Conservation (phyloP, 345 rosid genomes). For the Trapa bicornis region DNA sequence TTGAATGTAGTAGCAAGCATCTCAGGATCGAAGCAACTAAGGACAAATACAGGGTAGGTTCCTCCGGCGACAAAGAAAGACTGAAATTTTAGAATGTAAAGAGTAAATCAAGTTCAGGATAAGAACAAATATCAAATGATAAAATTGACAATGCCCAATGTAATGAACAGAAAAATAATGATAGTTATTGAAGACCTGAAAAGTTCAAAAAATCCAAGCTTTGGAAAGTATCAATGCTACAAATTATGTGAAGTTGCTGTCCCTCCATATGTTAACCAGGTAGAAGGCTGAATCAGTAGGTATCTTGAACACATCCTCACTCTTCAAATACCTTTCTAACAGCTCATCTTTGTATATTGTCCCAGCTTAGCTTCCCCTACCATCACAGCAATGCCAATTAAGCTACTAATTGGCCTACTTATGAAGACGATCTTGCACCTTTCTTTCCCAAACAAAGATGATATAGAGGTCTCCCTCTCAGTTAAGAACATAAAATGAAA, state of each 20-base stretch:
- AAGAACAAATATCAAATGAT: too few species aligned
- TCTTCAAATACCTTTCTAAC: constrained; percentile 40
- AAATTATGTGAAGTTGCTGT: constrained; percentile 56
- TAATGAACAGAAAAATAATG: too few species aligned
- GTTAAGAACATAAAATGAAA: too few species aligned
- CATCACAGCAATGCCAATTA: not conserved
- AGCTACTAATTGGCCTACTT: not conserved
- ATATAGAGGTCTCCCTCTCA: too few species aligned
- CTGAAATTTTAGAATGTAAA: constrained; percentile 22
- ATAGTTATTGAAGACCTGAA: constrained; percentile 35
- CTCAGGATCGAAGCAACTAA: constrained; percentile 48
- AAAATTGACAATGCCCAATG: not conserved
- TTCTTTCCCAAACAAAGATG: too few species aligned
- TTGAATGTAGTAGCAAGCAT: constrained; percentile 65
- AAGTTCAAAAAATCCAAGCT: constrained; percentile 46
- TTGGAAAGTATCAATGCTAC: constrained; percentile 65
- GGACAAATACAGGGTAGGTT: constrained; percentile 36
- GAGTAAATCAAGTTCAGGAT: constrained; percentile 19
- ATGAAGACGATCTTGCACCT: too few species aligned
- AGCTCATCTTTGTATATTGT: constrained; percentile 36
- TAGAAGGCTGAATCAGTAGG: constrained; percentile 75
- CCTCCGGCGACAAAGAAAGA: constrained; percentile 89
- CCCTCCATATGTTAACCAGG: constrained; percentile 45
- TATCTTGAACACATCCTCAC: constrained; percentile 50
- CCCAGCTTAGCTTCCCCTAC: constrained; percentile 84